Evolutionary conservation across 495 filamentous ascomycete species (phyloP).

Genomic region (Annulohypoxylon bovei): DNA sequence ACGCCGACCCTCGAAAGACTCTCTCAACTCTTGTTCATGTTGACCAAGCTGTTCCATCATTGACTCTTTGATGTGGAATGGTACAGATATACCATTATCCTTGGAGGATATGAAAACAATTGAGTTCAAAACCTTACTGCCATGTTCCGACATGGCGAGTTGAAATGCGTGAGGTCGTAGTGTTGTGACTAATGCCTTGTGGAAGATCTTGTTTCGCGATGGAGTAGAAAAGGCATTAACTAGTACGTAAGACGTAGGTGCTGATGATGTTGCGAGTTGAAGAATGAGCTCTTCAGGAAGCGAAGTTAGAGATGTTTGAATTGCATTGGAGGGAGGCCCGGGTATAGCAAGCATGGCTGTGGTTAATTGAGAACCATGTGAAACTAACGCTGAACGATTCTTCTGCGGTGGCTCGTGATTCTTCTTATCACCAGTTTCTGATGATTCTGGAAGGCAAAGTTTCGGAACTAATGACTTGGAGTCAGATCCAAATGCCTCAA

Average conservation of each 20-base stretch:
- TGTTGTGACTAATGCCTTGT: constrained; percentile 55
- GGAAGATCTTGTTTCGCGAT: constrained; percentile 63
- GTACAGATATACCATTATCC: constrained; percentile 53
- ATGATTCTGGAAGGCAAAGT: constrained; percentile 63
- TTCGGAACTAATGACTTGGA: constrained; percentile 63
- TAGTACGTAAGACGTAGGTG: constrained; percentile 68
- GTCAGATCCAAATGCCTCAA: constrained; percentile 66
- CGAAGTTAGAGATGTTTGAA: constrained; percentile 55
- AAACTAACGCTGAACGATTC: constrained; percentile 54
- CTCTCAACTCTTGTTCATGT: constrained; percentile 72
- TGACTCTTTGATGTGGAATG: constrained; percentile 64
- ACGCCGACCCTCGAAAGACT: constrained; percentile 77
- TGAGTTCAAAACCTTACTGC: constrained; percentile 81
- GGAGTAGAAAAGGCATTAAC: constrained; percentile 74
- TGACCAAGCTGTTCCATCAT: constrained; percentile 56
- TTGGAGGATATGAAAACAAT: constrained; percentile 71
- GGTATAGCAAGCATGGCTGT: constrained; percentile 55
- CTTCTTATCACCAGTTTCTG: constrained; percentile 49
- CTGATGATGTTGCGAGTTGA: constrained; percentile 51
- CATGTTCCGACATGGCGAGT: constrained; percentile 75
- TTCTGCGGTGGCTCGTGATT: constrained; percentile 51
- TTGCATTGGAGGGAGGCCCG: constrained; percentile 51
- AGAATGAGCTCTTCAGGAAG: constrained; percentile 50
- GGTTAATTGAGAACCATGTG: constrained; percentile 57
- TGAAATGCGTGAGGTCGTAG: constrained; percentile 66